Percentiles rank a stretch among this genome's conserved stretches.
These are phyloP conservation scores for Grosmannia huntii DNA, from an alignment of 2,329 filamentous ascomycete genomes.

Conservation along the genomic window DNA sequence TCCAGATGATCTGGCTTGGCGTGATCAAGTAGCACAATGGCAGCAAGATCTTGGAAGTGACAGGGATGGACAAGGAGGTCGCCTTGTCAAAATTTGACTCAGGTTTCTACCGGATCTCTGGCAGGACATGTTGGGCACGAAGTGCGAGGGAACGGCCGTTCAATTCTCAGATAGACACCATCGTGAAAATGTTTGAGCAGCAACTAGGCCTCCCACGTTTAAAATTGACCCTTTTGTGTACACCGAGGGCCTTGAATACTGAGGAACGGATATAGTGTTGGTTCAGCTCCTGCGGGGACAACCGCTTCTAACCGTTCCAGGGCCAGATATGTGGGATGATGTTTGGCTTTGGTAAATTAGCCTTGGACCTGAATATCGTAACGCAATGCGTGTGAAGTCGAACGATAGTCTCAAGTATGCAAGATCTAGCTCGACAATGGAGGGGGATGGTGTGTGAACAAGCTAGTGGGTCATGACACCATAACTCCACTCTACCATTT, in stretches of 20 bases:
- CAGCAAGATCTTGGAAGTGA: neutral
- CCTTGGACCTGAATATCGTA: neutral
- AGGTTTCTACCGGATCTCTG: neutral
- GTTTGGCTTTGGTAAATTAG: neutral
- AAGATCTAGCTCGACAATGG: neutral
- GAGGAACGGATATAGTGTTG: neutral
- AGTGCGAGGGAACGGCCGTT: neutral
- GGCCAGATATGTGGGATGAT: neutral
- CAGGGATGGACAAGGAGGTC: conserved; percentile 1
- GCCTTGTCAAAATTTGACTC: conserved; percentile 5
- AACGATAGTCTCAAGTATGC: neutral
- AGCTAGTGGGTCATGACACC: neutral
- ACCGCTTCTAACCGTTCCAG: neutral
- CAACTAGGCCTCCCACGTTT: no score
- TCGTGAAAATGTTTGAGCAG: neutral
- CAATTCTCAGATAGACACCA: neutral
- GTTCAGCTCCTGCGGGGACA: neutral
- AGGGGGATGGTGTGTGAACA: neutral
- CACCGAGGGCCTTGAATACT: neutral
- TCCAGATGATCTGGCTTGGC: conserved; percentile 7
- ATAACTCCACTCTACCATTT: neutral
- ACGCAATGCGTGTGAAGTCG: neutral
- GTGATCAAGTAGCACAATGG: conserved; percentile 2
- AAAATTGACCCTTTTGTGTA: no score
- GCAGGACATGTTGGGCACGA: neutral